Base-by-base conservation (phyloP, 192 early-diverging fungal genomes). In the Linnemannia exigua region DNA sequence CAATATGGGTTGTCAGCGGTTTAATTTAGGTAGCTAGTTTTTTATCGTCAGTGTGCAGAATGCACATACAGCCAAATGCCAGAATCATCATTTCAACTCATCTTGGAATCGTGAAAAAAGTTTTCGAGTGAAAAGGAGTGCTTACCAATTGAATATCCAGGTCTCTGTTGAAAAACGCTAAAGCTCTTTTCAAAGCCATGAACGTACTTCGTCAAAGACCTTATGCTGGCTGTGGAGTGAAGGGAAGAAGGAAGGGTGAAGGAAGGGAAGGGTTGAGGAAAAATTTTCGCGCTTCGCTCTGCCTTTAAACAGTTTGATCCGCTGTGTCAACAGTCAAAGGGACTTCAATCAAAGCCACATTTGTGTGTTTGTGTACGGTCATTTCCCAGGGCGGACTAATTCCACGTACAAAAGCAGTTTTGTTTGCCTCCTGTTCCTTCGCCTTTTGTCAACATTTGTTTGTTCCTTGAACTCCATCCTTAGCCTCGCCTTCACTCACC, bases 11-110 rank as follows among this genome's bases (percentile, higher is more conserved):
- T 75, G 69, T 85, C 83, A 85, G 83, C 72, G 51, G 50, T 54
- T 72, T 76, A 76, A 41, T 74, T 72, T 41, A 86, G 84, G 84
- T 86, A 86, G 84, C 84, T 86, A 79, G 77, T 71, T 79, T 86
- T 86, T 86, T 86, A 16, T 86, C 84, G 84, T 86, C 84, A 86
- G 84, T 73, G 75, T 69, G 22, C 84, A 86, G 78, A 86, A 86
- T 73, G 84, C 38, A 69, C 75, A 77, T 86, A 86, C 84, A 86
- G 84, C 84, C 84, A 86, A 86, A 86, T 86, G 84, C 84, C 84
- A 80, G 84, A 77, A 76, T 86, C 84, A 86, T 86, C 83, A 86
- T 79, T 50, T 35, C 44, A 76, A 46, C 37, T 31, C 25, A 22
- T 52, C 12, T 74, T 17, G 54, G 9, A 63, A 51, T 46, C 6